Base-by-base conservation (phyloP, 805 yeast species). In the Monosporozyma unispora region DNA sequence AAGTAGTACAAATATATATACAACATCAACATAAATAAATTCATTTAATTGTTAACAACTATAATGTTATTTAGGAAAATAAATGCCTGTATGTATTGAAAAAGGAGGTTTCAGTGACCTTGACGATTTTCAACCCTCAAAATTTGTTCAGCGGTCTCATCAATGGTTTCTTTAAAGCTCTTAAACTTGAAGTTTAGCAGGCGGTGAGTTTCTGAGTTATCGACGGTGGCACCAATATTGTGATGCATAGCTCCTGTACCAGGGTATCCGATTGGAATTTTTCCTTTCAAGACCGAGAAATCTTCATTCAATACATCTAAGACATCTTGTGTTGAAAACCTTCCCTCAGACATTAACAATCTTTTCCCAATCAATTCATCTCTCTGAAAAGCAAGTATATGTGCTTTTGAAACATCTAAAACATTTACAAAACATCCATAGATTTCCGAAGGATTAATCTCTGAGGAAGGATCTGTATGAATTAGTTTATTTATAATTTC, bases 381-480 rank as follows among this genome's bases (percentile, higher is more conserved):
- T 47, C 63, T 66, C 55, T 72, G 74, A 47, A 77, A 68, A 2
- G 82, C 80, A 22, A 60, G 54, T 14, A 78, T 58, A 57, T 82
- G 87, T 3, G 82, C 78, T 46, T 58, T 59, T 10, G 85, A 84
- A 33, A 77, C 82, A 57, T 82, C 86, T 58, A 84, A 72, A 12
- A 81, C 84, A 60, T 81, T 84, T 42, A 77, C 68, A 46, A 60
- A 70, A 11, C 57, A 57, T 54, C 59, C 54, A 45, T 40, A 29
- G 11, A 44, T 41, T 6, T 46, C 42, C 8, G 60, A 49, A 39
- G 52, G 58, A 6, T 47, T 23, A 52, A 70, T 54, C 29, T 51
- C 48, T 10, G 61, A 60, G 45, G 61, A 55, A 57, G 57, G 51
- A 4, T 58, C 51, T 56, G 62, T 51, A 56, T 71, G 56, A 57